Conservation (phyloP, 73 alveolate genomes). For the Symbiodinium pilosum region DNA sequence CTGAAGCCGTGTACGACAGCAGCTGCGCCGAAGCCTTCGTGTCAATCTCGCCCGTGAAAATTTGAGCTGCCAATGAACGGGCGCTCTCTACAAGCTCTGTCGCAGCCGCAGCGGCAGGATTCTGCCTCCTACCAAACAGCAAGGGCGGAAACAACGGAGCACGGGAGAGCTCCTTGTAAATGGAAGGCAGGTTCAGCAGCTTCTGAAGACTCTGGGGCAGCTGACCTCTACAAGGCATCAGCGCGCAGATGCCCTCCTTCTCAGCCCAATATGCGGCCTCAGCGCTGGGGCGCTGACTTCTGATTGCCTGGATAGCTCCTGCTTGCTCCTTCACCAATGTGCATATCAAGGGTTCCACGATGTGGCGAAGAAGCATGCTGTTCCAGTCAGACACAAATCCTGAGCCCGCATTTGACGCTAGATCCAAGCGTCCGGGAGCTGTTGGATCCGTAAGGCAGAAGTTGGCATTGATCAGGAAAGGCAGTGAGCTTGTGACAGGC, state of each 20-base stretch:
- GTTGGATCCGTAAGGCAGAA: constrained; percentile 85
- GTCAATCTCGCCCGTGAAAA: background rate
- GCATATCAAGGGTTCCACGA: constrained; percentile 69
- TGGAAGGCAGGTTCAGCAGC: constrained; percentile 82
- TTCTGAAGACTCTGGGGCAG: constrained; percentile 73
- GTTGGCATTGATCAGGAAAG: constrained; percentile 78
- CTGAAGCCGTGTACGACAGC: constrained; percentile 57
- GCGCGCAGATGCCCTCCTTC: constrained; percentile 45
- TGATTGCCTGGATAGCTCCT: constrained; percentile 30
- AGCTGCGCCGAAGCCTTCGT: constrained; percentile 4
- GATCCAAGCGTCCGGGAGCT: constrained; percentile 59
- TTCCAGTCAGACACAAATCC: constrained; percentile 34
- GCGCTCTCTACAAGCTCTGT: background rate
- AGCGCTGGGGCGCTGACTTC: background rate
- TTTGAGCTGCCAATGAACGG: background rate
- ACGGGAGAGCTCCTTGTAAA: constrained; percentile 9
- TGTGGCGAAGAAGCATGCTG: constrained; percentile 43
- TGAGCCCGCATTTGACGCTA: constrained; percentile 28
- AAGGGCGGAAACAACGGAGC: constrained; percentile 50
- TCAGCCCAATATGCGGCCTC: constrained; percentile 54
- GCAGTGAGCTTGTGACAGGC: constrained; percentile 67
- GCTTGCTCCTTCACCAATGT: constrained; percentile 62
- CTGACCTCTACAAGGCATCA: constrained; percentile 79
- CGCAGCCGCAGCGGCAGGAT: background rate
- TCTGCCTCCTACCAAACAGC: background rate